Base-by-base conservation (phyloP, 2,329 filamentous ascomycete genomes). In the Phialophora macrospora region DNA sequence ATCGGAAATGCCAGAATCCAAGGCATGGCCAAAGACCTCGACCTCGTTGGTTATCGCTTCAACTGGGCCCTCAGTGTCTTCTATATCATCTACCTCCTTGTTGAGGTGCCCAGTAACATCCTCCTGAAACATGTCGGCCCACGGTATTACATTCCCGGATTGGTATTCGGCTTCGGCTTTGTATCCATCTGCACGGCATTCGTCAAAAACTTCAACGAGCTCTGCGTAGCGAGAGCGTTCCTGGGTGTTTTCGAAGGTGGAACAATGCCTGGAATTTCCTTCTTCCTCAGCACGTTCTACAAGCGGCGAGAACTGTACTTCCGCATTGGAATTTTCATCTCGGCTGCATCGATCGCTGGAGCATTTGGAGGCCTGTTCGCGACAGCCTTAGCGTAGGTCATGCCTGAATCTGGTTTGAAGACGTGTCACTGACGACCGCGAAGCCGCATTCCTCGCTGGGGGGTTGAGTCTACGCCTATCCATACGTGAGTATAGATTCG, bases 101-200 rank as follows among this genome's bases (percentile, higher is more conserved):
- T 69, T 28, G 87, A 90, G 71, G 75, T 90, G 9, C 88, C 87
- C 2, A 87, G 84, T 68, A 90, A 90, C 70, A 77, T 90, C 0
- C 78, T 89, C 11, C 77, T 90, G 59, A 89, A 89, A 72, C 54
- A 60, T 32, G 44, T 68, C 48, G 62, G 67, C 20, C 69, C 69
- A 28, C 81, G 79, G 2, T 70, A 82, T 60, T 85, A 82, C 22
- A 81, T 70, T 32, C 72, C 58, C 28, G 46, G 34, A 63, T 68
- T 69, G 22, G 34, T 51, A 17, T 62, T 60, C 57, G 71, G 60
- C 20, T 70, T 81, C 72, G 78, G 75, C 12, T 60, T 78, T 20
- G 76, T 77, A 67, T 78, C 74, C 61, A 79, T 78, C 0, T 74
- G 79, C 51, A 82, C 83, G 74, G 85, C 84, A 28, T 73, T 83